Evolutionary conservation across 768 basidiomycete genomes (phyloP).

Genomic region (Termitomyces titanicus): DNA sequence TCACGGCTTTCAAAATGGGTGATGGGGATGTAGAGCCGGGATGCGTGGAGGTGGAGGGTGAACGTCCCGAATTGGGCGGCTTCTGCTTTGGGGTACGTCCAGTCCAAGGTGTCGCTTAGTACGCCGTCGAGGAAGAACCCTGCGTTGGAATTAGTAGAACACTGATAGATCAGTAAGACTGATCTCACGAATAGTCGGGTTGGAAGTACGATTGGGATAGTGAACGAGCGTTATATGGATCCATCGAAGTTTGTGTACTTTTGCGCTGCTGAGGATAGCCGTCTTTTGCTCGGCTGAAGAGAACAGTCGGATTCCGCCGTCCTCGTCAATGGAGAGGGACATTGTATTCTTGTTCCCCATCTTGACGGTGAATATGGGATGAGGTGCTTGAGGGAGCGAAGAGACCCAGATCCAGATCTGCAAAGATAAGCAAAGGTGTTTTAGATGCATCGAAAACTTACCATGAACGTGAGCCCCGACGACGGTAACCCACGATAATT

Average conservation of each 20-base stretch:
- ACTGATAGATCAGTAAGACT: not conserved
- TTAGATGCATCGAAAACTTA: conserved; percentile 20
- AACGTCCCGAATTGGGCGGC: conserved; percentile 37
- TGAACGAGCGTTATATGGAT: conserved; percentile 68
- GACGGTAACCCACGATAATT: conserved; percentile 50
- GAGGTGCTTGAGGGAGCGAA: conserved; percentile 30
- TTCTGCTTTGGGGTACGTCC: conserved; percentile 59
- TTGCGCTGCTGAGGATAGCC: conserved; percentile 40
- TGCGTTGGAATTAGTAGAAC: conserved; percentile 20
- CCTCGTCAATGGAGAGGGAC: conserved; percentile 44
- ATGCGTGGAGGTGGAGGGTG: conserved; percentile 37
- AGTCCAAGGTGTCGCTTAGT: conserved; percentile 58
- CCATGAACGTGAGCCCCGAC: conserved; percentile 74
- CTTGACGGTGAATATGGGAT: conserved; percentile 35
- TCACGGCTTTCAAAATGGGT: conserved; percentile 48
- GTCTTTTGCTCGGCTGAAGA: conserved; percentile 36
- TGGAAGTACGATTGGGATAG: conserved; percentile 51
- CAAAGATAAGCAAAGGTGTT: not conserved
- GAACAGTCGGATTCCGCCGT: conserved; percentile 54
- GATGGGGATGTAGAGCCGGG: conserved; percentile 20
- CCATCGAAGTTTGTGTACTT: conserved; percentile 59
- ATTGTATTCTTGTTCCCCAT: conserved; percentile 29
- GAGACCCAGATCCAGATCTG: conserved; percentile 52
- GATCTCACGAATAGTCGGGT: conserved; percentile 57
- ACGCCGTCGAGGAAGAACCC: conserved; percentile 76